phyloP scores from a whole-genome alignment of 2,329 filamentous ascomycete species.

The Colletotrichum siamense region DNA sequence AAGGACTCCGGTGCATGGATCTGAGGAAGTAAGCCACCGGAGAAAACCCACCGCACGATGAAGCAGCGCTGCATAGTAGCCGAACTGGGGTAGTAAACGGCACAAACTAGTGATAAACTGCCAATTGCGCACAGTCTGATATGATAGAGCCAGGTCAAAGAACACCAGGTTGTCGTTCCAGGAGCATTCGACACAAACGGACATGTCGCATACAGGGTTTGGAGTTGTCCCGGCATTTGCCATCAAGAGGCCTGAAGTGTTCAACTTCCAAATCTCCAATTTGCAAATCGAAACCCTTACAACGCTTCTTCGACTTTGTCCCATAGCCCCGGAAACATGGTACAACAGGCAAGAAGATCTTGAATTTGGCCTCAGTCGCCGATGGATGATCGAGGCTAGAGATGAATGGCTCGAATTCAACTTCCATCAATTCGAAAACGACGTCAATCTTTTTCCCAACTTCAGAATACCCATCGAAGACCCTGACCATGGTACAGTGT shows the following conservation, averaged over 20 bases:
- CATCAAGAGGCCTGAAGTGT: background rate
- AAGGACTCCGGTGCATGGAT: background rate
- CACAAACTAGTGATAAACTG: background rate
- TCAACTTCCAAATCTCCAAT: background rate
- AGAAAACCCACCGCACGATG: background rate
- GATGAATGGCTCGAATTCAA: background rate
- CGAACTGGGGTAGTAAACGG: background rate
- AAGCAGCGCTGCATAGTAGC: background rate
- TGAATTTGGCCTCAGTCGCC: background rate
- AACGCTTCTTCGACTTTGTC: background rate
- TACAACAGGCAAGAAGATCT: background rate
- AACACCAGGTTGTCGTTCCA: background rate
- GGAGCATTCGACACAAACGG: background rate
- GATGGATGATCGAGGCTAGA: background rate
- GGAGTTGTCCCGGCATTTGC: background rate
- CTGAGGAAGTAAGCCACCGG: background rate
- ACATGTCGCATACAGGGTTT: background rate
- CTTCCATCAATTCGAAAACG: background rate
- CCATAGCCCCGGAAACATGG: background rate
- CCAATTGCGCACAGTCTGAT: background rate
- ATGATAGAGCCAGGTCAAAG: background rate
- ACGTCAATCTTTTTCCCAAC: background rate
- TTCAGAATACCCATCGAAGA: background rate
- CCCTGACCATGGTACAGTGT: background rate
- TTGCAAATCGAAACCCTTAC: background rate